Conservation (phyloP, 208 protist species). For the Herpetomonas muscarum region DNA sequence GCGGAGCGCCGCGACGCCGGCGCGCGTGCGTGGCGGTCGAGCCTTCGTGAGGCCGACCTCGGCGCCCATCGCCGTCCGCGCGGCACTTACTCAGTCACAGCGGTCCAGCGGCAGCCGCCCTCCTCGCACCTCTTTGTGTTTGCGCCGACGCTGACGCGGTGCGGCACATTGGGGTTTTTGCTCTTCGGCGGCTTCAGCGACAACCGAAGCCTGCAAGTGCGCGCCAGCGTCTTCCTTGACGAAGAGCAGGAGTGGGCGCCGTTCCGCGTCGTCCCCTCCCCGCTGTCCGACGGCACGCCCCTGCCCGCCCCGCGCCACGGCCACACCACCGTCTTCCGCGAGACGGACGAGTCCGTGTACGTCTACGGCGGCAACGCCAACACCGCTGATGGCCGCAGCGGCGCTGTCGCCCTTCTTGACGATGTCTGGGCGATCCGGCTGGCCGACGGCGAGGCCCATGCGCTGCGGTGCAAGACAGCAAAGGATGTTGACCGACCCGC, state of each 20-base stretch:
- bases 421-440: conserved; percentile 39
- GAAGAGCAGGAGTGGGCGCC: conserved; percentile 23
- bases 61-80: conserved; percentile 14
- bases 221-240: conserved; percentile 25
- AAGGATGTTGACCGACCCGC: background rate
- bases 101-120: conserved; percentile 38
- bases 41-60: conserved; percentile 32
- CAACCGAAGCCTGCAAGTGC: background rate
- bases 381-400: background rate
- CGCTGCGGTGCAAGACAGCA: background rate
- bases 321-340: conserved; percentile 48
- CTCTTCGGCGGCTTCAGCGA: conserved; percentile 37
- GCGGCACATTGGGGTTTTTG: conserved; percentile 32
- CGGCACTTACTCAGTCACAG: conserved; percentile 29
- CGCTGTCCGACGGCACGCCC: conserved; percentile 5
- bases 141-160: conserved; percentile 55
- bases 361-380: conserved; percentile 57
- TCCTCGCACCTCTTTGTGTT: conserved; percentile 28
- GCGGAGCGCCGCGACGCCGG: conserved; percentile 20
- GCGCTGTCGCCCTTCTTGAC: conserved; percentile 3
- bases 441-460: conserved; percentile 15
- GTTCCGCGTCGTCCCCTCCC: conserved; percentile 16
- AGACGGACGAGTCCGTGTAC: conserved; percentile 37
- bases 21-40: conserved; percentile 27
- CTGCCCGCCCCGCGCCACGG: conserved; percentile 36